Conservation (phyloP, 352 stramenopile species). For the Phytophthora pisi region DNA sequence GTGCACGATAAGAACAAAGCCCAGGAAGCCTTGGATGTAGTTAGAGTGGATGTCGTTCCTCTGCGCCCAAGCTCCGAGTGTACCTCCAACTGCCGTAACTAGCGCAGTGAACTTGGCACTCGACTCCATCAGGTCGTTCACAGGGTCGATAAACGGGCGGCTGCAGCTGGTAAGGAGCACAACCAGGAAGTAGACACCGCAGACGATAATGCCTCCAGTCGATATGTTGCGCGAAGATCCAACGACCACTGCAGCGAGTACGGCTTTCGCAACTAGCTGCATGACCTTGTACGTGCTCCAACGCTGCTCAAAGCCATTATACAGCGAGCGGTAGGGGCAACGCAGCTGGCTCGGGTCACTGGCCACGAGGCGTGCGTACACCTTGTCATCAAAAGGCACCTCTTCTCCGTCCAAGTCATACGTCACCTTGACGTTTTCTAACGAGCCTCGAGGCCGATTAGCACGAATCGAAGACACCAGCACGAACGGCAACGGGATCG, state of each 20-base stretch:
- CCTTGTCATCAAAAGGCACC: constrained; percentile 45
- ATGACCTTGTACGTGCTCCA: constrained; percentile 57
- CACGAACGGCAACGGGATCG: constrained; percentile 36
- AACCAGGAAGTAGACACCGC: constrained; percentile 35
- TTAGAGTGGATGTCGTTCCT: constrained; percentile 11
- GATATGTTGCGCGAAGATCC: constrained; percentile 12
- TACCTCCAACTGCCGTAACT: constrained; percentile 37
- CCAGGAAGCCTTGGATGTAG: constrained; percentile 11
- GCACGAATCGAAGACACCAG: constrained; percentile 34
- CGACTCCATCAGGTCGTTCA: constrained; percentile 53
- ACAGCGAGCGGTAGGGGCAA: constrained; percentile 55
- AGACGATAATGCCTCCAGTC: constrained; percentile 28
- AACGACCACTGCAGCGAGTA: constrained; percentile 39
- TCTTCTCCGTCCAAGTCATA: constrained; percentile 49
- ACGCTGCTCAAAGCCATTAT: constrained; percentile 49
- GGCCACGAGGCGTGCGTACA: constrained; percentile 42
- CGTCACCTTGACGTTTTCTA: constrained; percentile 41
- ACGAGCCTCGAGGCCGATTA: constrained; percentile 42
- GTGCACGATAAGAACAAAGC: constrained; percentile 47
- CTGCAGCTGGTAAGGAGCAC: constrained; percentile 35
- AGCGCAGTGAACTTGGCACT: constrained; percentile 41
- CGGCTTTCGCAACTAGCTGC: constrained; percentile 46
- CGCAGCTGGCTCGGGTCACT: constrained; percentile 43
- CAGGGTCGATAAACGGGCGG: constrained; percentile 48
- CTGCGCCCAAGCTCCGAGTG: constrained; percentile 15